phyloP scores from a whole-genome alignment of 2,329 filamentous ascomycete genomes.

The Fonsecaea erecta region DNA sequence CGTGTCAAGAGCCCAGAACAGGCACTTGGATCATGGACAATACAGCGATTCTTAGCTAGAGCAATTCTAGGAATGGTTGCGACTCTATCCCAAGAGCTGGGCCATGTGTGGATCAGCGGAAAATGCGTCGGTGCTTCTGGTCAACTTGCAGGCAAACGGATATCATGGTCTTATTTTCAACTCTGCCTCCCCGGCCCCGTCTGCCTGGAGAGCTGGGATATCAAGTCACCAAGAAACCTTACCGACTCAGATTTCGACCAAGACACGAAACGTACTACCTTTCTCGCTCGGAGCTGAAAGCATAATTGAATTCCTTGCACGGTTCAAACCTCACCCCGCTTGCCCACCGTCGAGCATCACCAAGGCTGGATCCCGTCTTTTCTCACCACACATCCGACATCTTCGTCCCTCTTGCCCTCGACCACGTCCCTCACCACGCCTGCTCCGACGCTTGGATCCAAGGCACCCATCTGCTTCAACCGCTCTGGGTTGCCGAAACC shows the following conservation, averaged over 20 bases:
- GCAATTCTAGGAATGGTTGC: constrained; percentile 61
- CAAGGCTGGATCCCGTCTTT: constrained; percentile 38
- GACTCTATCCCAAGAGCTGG: constrained; percentile 65
- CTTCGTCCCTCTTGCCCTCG: constrained; percentile 42
- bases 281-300: not conserved
- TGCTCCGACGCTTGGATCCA: constrained; percentile 41
- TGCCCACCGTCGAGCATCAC: constrained; percentile 1
- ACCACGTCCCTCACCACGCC: constrained; percentile 41
- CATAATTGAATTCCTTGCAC: not conserved
- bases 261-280: constrained; percentile 41
- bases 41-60: too few relatives aligned
- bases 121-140: constrained; percentile 56
- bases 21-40: constrained; percentile 31
- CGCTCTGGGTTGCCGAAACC: constrained; percentile 39
- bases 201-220: constrained; percentile 64
- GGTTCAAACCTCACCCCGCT: not conserved
- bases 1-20: too few relatives aligned
- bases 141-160: constrained; percentile 59
- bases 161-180: constrained; percentile 64
- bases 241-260: constrained; percentile 65
- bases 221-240: constrained; percentile 62
- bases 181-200: constrained; percentile 68
- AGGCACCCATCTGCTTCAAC: constrained; percentile 38
- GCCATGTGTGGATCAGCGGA: constrained; percentile 62
- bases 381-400: constrained; percentile 40